These are phyloP conservation scores for Rhizomucor pusillus DNA, from an alignment of 371 early-diverging fungal species.

Conservation along the genomic window DNA sequence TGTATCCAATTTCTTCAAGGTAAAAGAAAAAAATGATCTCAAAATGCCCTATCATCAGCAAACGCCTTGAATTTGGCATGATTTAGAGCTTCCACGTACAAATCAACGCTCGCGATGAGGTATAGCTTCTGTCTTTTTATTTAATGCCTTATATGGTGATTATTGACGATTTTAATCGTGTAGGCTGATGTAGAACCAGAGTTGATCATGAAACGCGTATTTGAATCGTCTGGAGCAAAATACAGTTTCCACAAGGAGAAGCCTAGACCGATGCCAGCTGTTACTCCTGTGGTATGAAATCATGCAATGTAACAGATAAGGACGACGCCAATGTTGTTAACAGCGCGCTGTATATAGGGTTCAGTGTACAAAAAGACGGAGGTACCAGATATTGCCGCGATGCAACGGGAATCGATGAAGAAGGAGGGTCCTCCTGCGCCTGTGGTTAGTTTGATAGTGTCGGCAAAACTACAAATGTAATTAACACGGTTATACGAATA, in stretches of 20 bases:
- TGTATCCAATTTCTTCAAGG: conserved; percentile 75
- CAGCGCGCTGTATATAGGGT: conserved; percentile 21
- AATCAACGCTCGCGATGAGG: conserved; percentile 85
- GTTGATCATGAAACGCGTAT: conserved; percentile 83
- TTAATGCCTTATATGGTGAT: too few relatives aligned
- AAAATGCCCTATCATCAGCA: not conserved
- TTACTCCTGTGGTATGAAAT: conserved; percentile 50
- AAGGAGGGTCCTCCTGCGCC: conserved; percentile 52
- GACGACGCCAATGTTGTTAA: too few relatives aligned
- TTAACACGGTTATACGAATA: not conserved
- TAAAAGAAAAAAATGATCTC: conserved; percentile 20
- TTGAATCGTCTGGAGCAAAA: conserved; percentile 85
- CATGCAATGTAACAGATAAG: not conserved
- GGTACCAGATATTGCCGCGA: conserved; percentile 62
- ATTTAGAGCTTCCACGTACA: conserved; percentile 82
- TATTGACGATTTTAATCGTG: not conserved
- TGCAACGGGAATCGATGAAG: conserved; percentile 60
- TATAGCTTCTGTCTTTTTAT: too few relatives aligned
- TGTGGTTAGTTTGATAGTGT: conserved; percentile 24
- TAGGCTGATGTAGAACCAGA: conserved; percentile 79
- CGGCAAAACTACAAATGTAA: conserved; percentile 26
- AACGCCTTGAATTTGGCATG: not conserved
- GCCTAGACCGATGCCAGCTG: conserved; percentile 34
- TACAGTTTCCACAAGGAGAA: conserved; percentile 79
- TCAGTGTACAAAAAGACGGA: conserved; percentile 66